A percentile compares a stretch with the other conserved stretches of the same genome.
These are phyloP conservation scores for Buddleja alternifolia DNA, from an alignment of 257 asterid genomes.

Conservation along the genomic window DNA sequence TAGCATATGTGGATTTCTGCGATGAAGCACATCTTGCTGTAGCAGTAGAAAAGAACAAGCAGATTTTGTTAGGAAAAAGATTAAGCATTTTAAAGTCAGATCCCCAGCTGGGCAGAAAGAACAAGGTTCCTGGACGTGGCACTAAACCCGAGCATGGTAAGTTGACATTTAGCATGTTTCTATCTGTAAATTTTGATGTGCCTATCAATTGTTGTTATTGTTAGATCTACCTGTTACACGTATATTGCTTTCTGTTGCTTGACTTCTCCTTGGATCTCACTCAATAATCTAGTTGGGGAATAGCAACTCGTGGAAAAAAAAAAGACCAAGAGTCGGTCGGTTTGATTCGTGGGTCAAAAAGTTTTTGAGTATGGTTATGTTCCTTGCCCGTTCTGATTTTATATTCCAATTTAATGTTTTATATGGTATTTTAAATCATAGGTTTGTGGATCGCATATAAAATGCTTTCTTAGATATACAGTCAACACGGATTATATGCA, in stretches of 20 bases:
- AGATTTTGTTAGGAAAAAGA: conserved; percentile 63
- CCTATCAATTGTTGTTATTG: background rate
- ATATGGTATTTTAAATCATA: too few relatives aligned
- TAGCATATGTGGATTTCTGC: conserved; percentile 90
- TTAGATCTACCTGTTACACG: background rate
- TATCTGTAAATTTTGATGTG: conserved; percentile 12
- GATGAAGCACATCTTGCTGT: conserved; percentile 81
- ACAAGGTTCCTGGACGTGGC: conserved; percentile 41
- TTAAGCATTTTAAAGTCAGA: conserved; percentile 74
- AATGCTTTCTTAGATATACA: background rate
- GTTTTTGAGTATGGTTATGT: too few relatives aligned
- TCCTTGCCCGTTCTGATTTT: too few relatives aligned
- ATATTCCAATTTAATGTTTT: too few relatives aligned
- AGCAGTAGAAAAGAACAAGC: conserved; percentile 76
- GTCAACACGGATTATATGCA: too few relatives aligned
- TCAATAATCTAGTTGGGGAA: conserved; percentile 19
- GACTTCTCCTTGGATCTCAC: background rate
- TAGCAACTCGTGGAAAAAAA: too few relatives aligned
- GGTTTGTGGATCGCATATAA: too few relatives aligned
- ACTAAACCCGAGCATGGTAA: conserved; percentile 48
- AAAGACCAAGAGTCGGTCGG: too few relatives aligned
- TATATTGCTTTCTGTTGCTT: background rate
- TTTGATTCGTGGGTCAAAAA: too few relatives aligned
- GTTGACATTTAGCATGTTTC: conserved; percentile 28
- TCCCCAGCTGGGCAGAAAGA: conserved; percentile 68